These are phyloP conservation scores for Elaeis guineensis DNA, from an alignment of 176 grass and related monocot genomes.

Conservation along the genomic window DNA sequence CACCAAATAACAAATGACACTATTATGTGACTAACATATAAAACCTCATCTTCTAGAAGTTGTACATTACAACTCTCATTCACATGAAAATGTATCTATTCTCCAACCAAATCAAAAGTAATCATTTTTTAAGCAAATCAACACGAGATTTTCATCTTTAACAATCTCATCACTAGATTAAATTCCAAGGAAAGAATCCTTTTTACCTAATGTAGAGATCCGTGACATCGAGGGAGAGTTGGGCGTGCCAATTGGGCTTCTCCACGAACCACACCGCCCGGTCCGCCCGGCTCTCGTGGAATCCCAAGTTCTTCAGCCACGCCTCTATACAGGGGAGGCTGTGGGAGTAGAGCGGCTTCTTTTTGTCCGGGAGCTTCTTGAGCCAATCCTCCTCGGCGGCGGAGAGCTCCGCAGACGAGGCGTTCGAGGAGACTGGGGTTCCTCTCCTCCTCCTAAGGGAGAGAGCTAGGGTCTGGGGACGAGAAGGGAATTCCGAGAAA, in stretches of 20 bases:
- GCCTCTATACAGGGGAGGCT: conserved; percentile 87
- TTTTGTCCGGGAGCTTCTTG: conserved; percentile 77
- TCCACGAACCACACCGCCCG: conserved; percentile 67
- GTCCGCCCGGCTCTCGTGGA: conserved; percentile 56
- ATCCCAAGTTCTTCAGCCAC: conserved; percentile 68
- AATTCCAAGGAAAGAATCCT: no score
- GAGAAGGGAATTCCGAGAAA: not conserved
- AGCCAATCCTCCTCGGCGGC: conserved; percentile 38
- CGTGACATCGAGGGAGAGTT: conserved; percentile 67
- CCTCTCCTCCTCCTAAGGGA: not conserved
- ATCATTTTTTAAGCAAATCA: no score
- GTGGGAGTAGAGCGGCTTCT: conserved; percentile 82
- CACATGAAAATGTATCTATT: no score
- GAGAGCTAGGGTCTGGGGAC: conserved; percentile 4
- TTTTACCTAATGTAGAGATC: conserved; percentile 37
- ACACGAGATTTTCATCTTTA: no score
- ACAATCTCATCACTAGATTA: not conserved
- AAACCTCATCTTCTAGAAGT: no score
- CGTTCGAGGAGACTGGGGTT: not conserved
- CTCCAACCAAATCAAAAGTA: no score
- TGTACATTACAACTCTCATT: no score
- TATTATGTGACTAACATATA: no score
- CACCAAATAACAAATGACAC: no score
- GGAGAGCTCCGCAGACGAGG: conserved; percentile 16
- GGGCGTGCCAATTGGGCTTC: conserved; percentile 67